Evolutionary conservation across 2,329 filamentous ascomycete genomes (phyloP).

Genomic region (Xylaria sp.): DNA sequence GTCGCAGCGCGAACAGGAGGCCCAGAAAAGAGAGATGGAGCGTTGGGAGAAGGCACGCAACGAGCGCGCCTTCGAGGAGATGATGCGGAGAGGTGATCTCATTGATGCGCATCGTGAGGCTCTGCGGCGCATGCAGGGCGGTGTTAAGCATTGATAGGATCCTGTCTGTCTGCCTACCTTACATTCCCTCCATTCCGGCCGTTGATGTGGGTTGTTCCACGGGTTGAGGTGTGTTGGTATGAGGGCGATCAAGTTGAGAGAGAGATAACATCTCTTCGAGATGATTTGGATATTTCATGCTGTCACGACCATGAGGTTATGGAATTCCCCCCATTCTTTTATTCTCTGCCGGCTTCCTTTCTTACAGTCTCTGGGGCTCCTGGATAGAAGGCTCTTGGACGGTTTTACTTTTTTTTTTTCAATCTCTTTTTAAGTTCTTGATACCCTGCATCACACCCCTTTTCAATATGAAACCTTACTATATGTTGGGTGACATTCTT

Average conservation of each 20-base stretch:
- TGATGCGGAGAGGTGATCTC: conserved; percentile 81
- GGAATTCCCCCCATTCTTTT: background rate
- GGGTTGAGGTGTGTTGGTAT: background rate
- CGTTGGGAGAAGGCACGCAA: conserved; percentile 66
- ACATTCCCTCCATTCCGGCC: background rate
- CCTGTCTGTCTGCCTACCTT: background rate
- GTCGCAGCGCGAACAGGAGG: conserved; percentile 71
- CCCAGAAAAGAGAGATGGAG: conserved; percentile 68
- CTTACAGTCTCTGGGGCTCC: background rate
- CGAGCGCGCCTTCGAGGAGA: conserved; percentile 75
- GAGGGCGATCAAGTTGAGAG: background rate
- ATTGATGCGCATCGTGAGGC: conserved; percentile 81
- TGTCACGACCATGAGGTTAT: background rate
- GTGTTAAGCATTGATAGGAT: conserved; percentile 51
- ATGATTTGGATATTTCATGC: conserved; percentile 1
- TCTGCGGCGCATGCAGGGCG: conserved; percentile 79
- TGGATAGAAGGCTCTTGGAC: conserved; percentile 12
- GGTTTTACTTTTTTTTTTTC: background rate
- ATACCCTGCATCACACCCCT: conserved; percentile 23
- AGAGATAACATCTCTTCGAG: background rate
- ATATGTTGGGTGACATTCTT: background rate
- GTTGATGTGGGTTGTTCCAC: background rate
- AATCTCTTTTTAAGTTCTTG: conserved; percentile 17
- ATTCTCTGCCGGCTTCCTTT: background rate
- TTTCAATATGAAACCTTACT: background rate